Conservation (phyloP, 148 eudicot genomes). For the Limonium bicolor region DNA sequence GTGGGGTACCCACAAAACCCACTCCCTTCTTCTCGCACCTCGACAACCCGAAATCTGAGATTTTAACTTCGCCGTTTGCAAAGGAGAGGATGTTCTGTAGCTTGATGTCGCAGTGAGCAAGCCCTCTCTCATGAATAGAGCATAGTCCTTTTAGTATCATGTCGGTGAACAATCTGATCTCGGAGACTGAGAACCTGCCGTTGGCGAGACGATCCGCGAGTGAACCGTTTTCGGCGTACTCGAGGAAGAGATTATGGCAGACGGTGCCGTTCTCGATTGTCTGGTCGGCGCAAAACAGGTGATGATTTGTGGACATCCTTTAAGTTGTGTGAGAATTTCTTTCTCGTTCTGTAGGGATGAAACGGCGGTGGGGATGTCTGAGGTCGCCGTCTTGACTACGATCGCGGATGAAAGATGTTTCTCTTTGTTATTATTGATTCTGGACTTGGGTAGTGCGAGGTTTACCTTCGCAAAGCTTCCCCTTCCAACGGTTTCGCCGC, state of each 20-base stretch:
- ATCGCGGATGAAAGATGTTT: background rate
- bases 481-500: conserved; percentile 32
- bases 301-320: conserved; percentile 4
- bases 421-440: too few species aligned
- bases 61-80: conserved; percentile 1
- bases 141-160: conserved; percentile 5
- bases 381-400: conserved; percentile 10
- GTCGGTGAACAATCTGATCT: background rate
- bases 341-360: conserved; percentile 5
- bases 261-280: conserved; percentile 2
- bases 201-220: background rate
- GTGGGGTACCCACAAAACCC: conserved; percentile 37
- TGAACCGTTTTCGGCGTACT: conserved; percentile 7
- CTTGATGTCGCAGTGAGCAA: conserved; percentile 12
- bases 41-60: conserved; percentile 13
- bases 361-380: background rate
- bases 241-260: conserved; percentile 7
- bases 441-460: conserved; percentile 23
- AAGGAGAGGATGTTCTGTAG: conserved; percentile 6
- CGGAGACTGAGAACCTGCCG: background rate
- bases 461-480: conserved; percentile 47
- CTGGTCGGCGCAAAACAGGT: background rate
- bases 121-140: conserved; percentile 7
- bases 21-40: background rate
- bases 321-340: conserved; percentile 4